Evolutionary conservation across 78 protist species (phyloP), one percentile per base, ranked within the genome.

Genomic region (Speleostelium caveatum): DNA sequence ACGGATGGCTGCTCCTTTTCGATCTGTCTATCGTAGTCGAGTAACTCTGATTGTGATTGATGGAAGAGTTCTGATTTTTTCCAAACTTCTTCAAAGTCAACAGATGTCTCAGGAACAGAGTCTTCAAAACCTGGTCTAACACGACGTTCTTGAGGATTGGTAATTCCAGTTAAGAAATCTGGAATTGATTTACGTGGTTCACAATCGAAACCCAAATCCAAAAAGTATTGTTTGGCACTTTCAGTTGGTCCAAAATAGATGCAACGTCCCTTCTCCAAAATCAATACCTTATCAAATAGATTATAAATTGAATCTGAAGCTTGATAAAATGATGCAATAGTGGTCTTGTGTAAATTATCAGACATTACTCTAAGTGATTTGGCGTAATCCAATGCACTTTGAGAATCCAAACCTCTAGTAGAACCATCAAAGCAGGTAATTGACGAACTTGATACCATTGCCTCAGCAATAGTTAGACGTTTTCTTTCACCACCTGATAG

Each of bases 221-320:
- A 7, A 38, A 87, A 87, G 35, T 87, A 87, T 45, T 87, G 85
- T 65, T 87, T 87, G 1, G 93, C 93, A 36, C 63, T 26, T 24
- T 67, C 24, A n/a, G 19, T n/a, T 26, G 74, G 93, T 19, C 93
- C 93, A 51, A 87, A 87, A 32, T 60, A 87, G 22, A 87, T 87
- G 36, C 93, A 87, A 32, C 90, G 24, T 38, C 93, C 93, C 59
- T 87, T 87, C n/a, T 87, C 93, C 32, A 87, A 58, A 14, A 87
- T 35, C 65, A 87, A 68, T 10, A 87, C 93, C 16, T 71, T 66
- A n/a, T 87, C 93, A 33, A 87, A 87, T 2, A 87, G 38, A 68
- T 63, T 26, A 42, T 87, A 87, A 16, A 87, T 87, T 1, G 86
- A 74, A 16, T 87, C 93, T 0, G 93, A 87, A 21, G 93, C 93